Conservation (phyloP, 2,329 filamentous ascomycete species). For the Phaeophleospora eucalypticola region DNA sequence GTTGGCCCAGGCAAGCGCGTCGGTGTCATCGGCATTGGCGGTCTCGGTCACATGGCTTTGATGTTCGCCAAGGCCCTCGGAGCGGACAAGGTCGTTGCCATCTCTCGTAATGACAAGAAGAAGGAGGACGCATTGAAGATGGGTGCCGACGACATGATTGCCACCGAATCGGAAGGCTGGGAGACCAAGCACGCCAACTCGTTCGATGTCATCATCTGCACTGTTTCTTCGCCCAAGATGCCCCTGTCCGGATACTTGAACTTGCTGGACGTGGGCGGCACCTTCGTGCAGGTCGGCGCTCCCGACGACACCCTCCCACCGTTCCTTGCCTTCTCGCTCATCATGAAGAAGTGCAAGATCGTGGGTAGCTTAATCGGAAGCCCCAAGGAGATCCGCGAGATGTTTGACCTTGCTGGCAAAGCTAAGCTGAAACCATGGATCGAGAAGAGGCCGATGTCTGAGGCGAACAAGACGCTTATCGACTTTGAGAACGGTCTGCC, state of each 20-base stretch:
- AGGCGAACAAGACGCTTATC: constrained; percentile 54
- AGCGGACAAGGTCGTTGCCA: constrained; percentile 63
- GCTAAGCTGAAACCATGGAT: constrained; percentile 59
- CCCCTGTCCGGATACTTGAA: constrained; percentile 58
- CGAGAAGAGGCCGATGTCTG: constrained; percentile 56
- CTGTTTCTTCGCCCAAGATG: constrained; percentile 57
- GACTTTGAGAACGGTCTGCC: constrained; percentile 56
- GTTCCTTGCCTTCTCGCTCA: constrained; percentile 56
- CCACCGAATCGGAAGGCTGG: constrained; percentile 59
- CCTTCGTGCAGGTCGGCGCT: constrained; percentile 61
- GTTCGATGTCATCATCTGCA: constrained; percentile 58
- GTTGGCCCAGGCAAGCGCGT: constrained; percentile 67
- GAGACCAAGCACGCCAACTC: constrained; percentile 48
- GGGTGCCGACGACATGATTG: constrained; percentile 57
- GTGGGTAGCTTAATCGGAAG: constrained; percentile 47
- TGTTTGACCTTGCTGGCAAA: constrained; percentile 57
- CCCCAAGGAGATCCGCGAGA: constrained; percentile 56
- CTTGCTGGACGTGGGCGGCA: constrained; percentile 58
- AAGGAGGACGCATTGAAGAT: constrained; percentile 57
- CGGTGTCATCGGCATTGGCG: constrained; percentile 68
- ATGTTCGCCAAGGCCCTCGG: constrained; percentile 67
- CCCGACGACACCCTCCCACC: constrained; percentile 56
- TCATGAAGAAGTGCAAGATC: constrained; percentile 51
- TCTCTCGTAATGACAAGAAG: constrained; percentile 59
- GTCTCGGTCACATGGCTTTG: constrained; percentile 59